Percentiles rank a stretch among this genome's conserved stretches.
phyloP scores from a whole-genome alignment of 306 rosid genomes.

The Quercus wislizeni region DNA sequence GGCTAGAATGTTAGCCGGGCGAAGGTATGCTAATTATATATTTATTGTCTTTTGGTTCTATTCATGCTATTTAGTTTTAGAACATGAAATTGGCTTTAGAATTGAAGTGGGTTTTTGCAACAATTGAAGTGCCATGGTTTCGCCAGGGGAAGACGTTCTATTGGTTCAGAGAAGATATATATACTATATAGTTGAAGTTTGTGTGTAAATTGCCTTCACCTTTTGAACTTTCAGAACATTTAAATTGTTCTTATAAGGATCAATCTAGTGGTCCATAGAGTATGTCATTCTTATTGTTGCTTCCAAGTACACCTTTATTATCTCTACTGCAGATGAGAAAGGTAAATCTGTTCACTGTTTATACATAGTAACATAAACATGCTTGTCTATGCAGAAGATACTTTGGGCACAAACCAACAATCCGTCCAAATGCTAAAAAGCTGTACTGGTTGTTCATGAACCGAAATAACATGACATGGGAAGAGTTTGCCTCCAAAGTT shows the following conservation, averaged over 20 bases:
- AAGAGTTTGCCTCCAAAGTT: slow-evolving; percentile 61
- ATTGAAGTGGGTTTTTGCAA: neutral
- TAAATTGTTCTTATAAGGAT: neutral
- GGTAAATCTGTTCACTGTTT: slow-evolving; percentile 2
- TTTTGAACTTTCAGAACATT: neutral
- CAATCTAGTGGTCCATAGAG: neutral
- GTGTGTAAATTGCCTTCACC: neutral
- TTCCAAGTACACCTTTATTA: neutral
- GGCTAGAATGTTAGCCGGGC: slow-evolving; percentile 92
- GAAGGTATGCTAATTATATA: slow-evolving; percentile 48
- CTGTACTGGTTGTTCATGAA: slow-evolving; percentile 49
- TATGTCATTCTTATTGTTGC: neutral
- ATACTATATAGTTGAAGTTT: neutral
- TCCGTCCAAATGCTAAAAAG: slow-evolving; percentile 79
- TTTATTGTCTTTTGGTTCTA: neutral
- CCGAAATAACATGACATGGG: slow-evolving; percentile 64
- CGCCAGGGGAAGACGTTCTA: neutral
- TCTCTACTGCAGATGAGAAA: neutral
- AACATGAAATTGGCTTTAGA: neutral
- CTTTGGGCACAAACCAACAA: slow-evolving; percentile 84
- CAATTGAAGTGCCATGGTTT: neutral
- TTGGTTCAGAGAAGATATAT: neutral
- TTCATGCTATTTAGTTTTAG: neutral
- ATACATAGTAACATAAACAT: slow-evolving; percentile 1
- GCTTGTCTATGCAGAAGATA: slow-evolving; percentile 64